Evolutionary conservation across 1,284 basidiomycete species (phyloP), one percentile per base, ranked within the genome.

Genomic region (Neolentinus lepideus): DNA sequence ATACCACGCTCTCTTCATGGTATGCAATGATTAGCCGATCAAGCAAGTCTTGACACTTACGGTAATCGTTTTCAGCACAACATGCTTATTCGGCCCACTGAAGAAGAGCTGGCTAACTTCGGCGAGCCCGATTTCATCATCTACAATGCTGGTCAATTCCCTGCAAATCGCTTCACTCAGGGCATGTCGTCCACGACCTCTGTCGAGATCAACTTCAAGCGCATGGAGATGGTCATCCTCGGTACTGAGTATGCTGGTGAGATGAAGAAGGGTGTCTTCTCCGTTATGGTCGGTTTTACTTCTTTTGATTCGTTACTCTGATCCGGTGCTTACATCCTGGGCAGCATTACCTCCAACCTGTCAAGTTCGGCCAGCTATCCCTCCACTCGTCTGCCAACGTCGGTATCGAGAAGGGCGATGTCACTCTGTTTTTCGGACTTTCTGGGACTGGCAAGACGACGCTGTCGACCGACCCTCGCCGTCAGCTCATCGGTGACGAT

Each of bases 241-340:
- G 96, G 97, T 60, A 98, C 97, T 56, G 96, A 99, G 73, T 99
- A 99, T 73, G 97, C 97, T 54, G 97, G 97, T 61, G 97, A 99
- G 80, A 99, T 99, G 97, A 99, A 99, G 82, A 99, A 99, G 86
- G 97, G 97, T 73, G 92, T 99, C 71, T 99, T 99, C 81, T 94
- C 92, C 54, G 95, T 99, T 67, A 99, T 99, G 97, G 85, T 85
- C 63, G 29, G 21, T 43, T 51, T 55, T 53, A 51, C 54, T 50
- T 16, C 16, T 54, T 54, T 54, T 51, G 51, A 55, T 43, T 62
- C 54, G 26, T 33, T 48, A 47, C 45, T 55, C 55, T 60, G 55
- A 38, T 54, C 54, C 48, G 38, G 36, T n/a, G 56, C 60, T 54
- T 54, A 66, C 60, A 51, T 58, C 59, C 58, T 53, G 54, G 58